Percentiles rank a stretch among this genome's conserved stretches.
These are phyloP conservation scores for Cicer pinnatifidum DNA, from an alignment of 306 rosid species.

Conservation along the genomic window DNA sequence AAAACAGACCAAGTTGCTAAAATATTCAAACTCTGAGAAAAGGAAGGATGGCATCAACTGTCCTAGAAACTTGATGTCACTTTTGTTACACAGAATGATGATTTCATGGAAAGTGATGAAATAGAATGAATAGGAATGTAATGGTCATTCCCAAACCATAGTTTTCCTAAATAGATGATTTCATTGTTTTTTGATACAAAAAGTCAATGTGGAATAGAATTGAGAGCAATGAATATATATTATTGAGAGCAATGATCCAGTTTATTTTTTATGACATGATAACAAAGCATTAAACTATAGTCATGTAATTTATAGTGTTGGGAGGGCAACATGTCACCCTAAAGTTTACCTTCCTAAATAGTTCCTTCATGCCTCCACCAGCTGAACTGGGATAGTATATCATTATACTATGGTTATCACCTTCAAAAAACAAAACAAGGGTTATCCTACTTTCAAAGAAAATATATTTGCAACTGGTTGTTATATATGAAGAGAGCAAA, in stretches of 20 bases:
- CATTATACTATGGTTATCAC: slow-evolving; percentile 92
- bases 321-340: slow-evolving; percentile 27
- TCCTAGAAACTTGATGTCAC: slow-evolving; percentile 30
- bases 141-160: too few relatives aligned
- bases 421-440: slow-evolving; percentile 56
- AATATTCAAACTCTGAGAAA: slow-evolving; percentile 6
- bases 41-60: slow-evolving; percentile 28
- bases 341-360: slow-evolving; percentile 86
- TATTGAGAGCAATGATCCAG: too few relatives aligned
- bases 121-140: too few relatives aligned
- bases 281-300: too few relatives aligned
- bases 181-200: too few relatives aligned
- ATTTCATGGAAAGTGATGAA: neutral
- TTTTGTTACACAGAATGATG: neutral
- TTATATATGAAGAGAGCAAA: slow-evolving; percentile 31
- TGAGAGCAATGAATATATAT: too few relatives aligned
- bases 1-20: slow-evolving; percentile 37
- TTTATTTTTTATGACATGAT: too few relatives aligned
- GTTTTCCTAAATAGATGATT: too few relatives aligned
- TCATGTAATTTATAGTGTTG: too few relatives aligned
- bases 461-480: slow-evolving; percentile 36
- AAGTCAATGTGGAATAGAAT: too few relatives aligned
- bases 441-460: slow-evolving; percentile 48
- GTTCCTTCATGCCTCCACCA: slow-evolving; percentile 96
- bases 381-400: slow-evolving; percentile 98